Conservation (phyloP, 257 asterid genomes). For the Solanum tarijense region DNA sequence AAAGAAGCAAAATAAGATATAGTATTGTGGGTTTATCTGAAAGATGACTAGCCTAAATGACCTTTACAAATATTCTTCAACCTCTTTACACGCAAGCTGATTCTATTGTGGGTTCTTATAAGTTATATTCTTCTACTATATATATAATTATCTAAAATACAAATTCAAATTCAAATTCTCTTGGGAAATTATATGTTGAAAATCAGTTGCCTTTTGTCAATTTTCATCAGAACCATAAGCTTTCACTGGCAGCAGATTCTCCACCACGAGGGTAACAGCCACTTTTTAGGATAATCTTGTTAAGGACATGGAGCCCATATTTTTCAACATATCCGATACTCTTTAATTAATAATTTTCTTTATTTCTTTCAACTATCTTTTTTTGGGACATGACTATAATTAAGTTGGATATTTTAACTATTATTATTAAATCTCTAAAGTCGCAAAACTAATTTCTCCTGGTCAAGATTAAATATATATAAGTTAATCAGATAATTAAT, state of each 20-base stretch:
- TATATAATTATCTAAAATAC: background rate
- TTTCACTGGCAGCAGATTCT: constrained; percentile 8
- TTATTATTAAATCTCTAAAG: background rate
- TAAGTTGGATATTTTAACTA: background rate
- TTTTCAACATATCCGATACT: background rate
- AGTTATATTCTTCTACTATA: background rate
- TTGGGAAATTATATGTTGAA: background rate
- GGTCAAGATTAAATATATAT: background rate
- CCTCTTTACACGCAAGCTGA: constrained; percentile 16
- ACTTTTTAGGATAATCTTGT: background rate
- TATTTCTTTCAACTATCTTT: background rate
- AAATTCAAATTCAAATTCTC: constrained; percentile 1
- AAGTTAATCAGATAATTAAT: background rate
- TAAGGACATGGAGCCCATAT: background rate
- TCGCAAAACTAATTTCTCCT: background rate
- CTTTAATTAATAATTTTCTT: background rate
- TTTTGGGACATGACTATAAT: background rate
- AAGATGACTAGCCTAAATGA: background rate
- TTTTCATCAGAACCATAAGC: background rate
- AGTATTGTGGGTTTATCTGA: background rate
- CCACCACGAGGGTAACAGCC: background rate
- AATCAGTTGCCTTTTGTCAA: background rate
- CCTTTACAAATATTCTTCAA: constrained; percentile 9
- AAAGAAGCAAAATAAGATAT: background rate
- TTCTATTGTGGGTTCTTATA: background rate